Percentiles rank a stretch among this genome's conserved stretches.
These are phyloP conservation scores for Apiospora sp. DNA, from an alignment of 2,329 filamentous ascomycete genomes.

Conservation along the genomic window DNA sequence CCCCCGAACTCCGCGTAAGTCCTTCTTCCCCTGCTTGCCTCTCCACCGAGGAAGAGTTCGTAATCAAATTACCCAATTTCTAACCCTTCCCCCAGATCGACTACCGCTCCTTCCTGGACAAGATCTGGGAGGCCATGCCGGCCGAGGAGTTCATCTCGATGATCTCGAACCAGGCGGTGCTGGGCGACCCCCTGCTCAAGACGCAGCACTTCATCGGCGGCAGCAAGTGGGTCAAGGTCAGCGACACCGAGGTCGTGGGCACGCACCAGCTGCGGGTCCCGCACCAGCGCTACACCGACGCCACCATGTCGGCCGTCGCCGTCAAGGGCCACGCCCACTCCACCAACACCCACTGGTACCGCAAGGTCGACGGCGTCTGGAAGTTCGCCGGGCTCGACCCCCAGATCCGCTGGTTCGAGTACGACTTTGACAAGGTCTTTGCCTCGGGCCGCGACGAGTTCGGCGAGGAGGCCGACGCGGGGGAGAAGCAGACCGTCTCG, in stretches of 20 bases:
- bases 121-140: constrained; percentile 67
- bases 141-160: constrained; percentile 68
- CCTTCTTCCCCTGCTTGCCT: too few species aligned
- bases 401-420: constrained; percentile 64
- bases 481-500: not conserved
- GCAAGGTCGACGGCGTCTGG: constrained; percentile 66
- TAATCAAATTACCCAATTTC: not conserved
- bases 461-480: constrained; percentile 37
- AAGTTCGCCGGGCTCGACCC: constrained; percentile 66
- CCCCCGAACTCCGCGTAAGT: constrained; percentile 62
- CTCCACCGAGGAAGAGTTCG: not conserved
- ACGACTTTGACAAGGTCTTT: constrained; percentile 65
- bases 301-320: constrained; percentile 53
- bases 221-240: constrained; percentile 64
- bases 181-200: constrained; percentile 67
- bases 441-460: constrained; percentile 48
- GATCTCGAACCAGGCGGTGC: constrained; percentile 62
- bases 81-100: constrained; percentile 61
- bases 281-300: constrained; percentile 67
- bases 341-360: constrained; percentile 65
- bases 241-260: constrained; percentile 66
- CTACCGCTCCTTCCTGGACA: constrained; percentile 71
- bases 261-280: constrained; percentile 68
- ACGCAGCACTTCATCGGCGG: constrained; percentile 72
- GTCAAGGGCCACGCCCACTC: constrained; percentile 69